These are phyloP conservation scores for Guadua angustifolia DNA, from an alignment of 176 grass and related monocot genomes.

Conservation along the genomic window DNA sequence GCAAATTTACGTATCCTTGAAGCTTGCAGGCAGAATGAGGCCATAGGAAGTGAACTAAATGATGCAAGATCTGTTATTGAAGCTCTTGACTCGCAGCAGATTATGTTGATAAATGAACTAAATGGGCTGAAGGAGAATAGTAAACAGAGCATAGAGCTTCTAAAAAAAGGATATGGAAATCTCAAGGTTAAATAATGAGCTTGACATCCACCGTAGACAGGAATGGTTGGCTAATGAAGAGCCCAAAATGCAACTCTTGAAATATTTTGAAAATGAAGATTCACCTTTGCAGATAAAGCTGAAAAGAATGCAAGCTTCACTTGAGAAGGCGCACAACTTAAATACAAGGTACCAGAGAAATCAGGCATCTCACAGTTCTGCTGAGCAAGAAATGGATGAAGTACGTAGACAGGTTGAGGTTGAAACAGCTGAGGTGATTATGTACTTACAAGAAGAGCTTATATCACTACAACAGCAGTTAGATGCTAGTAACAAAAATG, in stretches of 20 bases:
- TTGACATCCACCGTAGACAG: slow-evolving; percentile 32
- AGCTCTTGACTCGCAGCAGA: slow-evolving; percentile 77
- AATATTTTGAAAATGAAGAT: slow-evolving; percentile 68
- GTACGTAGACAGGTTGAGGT: slow-evolving; percentile 85
- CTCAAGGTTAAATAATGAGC: slow-evolving; percentile 54
- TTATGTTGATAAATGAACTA: slow-evolving; percentile 77
- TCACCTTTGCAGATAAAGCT: slow-evolving; percentile 81
- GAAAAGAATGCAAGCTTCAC: slow-evolving; percentile 92
- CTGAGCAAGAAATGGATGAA: slow-evolving; percentile 92
- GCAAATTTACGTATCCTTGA: slow-evolving; percentile 49
- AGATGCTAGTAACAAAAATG: slow-evolving; percentile 58
- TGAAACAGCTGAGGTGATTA: slow-evolving; percentile 93
- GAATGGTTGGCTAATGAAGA: slow-evolving; percentile 48
- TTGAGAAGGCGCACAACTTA: slow-evolving; percentile 70
- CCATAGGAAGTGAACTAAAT: slow-evolving; percentile 55
- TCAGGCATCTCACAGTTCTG: slow-evolving; percentile 69
- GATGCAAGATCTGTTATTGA: slow-evolving; percentile 78
- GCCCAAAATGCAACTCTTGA: slow-evolving; percentile 49
- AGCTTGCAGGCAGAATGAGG: slow-evolving; percentile 40
- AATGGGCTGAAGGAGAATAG: slow-evolving; percentile 64
- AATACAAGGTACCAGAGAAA: slow-evolving; percentile 66
- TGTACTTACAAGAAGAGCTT: slow-evolving; percentile 88
- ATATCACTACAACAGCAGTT: slow-evolving; percentile 59
- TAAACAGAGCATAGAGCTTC: slow-evolving; percentile 37
- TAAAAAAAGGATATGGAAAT: slow-evolving; percentile 52